Evolutionary conservation across 2,329 filamentous ascomycete species (phyloP).

Genomic region (Colletotrichum zoysiae): DNA sequence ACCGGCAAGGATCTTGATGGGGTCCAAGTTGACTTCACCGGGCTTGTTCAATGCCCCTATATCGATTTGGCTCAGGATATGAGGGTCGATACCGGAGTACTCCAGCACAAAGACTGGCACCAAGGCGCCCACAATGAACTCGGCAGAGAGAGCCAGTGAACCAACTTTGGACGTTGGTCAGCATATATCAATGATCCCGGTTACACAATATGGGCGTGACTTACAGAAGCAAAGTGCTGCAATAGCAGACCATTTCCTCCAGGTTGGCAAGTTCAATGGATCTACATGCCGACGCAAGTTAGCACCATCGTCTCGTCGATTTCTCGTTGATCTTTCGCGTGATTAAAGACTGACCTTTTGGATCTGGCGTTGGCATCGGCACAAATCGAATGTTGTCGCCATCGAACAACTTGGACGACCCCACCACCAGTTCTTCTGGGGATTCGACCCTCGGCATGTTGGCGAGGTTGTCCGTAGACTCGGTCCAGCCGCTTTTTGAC

Average conservation of each 20-base stretch:
- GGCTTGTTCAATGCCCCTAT: constrained; percentile 41
- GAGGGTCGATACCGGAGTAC: constrained; percentile 51
- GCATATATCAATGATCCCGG: background rate
- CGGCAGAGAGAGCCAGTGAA: constrained; percentile 40
- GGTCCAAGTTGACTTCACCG: constrained; percentile 44
- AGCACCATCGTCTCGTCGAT: background rate
- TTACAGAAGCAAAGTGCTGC: constrained; percentile 49
- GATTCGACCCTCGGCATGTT: constrained; percentile 40
- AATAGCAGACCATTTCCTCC: constrained; percentile 50
- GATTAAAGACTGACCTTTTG: constrained; percentile 45
- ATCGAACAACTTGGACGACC: constrained; percentile 46
- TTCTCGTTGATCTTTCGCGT: no score
- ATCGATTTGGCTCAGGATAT: constrained; percentile 46
- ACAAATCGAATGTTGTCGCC: constrained; percentile 43
- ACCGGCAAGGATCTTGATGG: constrained; percentile 48
- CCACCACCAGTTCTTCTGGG: constrained; percentile 45
- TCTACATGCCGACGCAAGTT: constrained; percentile 42
- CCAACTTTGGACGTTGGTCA: constrained; percentile 30
- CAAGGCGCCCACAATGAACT: constrained; percentile 48
- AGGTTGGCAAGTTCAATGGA: constrained; percentile 49
- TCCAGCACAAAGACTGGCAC: constrained; percentile 52
- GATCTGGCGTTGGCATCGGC: constrained; percentile 49
- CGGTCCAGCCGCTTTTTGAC: constrained; percentile 41
- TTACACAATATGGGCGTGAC: constrained; percentile 11
- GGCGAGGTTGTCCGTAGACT: constrained; percentile 44